phyloP scores from a whole-genome alignment of 2,329 filamentous ascomycete species.

The Colletotrichum endophyticum region DNA sequence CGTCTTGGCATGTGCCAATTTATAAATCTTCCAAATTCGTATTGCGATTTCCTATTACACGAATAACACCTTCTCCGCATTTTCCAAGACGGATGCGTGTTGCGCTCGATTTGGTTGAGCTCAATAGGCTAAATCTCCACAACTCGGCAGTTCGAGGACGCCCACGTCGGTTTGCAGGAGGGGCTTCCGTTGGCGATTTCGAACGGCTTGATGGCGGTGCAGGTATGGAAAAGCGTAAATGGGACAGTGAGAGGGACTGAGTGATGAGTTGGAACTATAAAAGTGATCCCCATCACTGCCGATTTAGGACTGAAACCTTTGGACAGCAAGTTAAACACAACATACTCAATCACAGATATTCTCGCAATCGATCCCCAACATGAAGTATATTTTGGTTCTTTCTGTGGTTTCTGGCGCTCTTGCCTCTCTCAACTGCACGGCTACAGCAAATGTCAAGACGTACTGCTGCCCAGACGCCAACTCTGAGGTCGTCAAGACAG shows the following conservation, averaged over 20 bases:
- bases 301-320: neutral
- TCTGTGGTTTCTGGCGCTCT: neutral
- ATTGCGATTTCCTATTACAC: neutral
- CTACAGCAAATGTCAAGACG: slow-evolving; percentile 13
- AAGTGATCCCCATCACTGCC: neutral
- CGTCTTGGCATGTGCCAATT: neutral
- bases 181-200: neutral
- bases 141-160: neutral
- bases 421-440: slow-evolving; percentile 22
- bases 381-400: slow-evolving; percentile 2
- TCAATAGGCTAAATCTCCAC: slow-evolving; percentile 6
- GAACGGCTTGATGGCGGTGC: rapidly evolving
- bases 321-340: neutral
- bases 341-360: rapidly evolving
- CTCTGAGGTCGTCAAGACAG: slow-evolving; percentile 21
- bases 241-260: neutral
- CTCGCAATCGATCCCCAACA: neutral
- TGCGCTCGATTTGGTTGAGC: neutral
- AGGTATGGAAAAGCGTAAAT: rapidly evolving
- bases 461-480: slow-evolving; percentile 21
- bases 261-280: neutral
- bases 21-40: neutral
- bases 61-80: neutral
- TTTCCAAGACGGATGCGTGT: neutral
- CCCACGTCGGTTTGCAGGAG: neutral